phyloP scores from a whole-genome alignment of 164 flowering plant species.

The Liriodendron chinense region DNA sequence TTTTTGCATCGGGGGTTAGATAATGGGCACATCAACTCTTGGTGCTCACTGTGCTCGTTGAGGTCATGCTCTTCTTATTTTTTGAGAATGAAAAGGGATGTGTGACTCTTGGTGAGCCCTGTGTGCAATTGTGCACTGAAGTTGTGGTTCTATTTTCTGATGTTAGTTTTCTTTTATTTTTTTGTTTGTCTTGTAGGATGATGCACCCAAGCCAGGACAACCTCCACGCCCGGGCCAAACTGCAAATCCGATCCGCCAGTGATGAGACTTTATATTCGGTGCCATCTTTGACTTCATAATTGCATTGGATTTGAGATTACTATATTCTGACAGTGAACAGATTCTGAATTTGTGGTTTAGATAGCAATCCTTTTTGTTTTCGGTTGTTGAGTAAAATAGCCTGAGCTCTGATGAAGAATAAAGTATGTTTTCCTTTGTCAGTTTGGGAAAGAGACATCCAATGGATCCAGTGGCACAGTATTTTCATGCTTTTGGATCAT shows the following conservation, averaged over 20 bases:
- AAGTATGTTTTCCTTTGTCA: background rate
- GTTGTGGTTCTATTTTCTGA: background rate
- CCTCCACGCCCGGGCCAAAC: conserved; percentile 13
- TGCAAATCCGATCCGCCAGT: conserved; percentile 11
- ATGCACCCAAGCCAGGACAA: conserved; percentile 12
- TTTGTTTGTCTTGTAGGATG: conserved; percentile 5
- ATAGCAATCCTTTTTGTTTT: background rate
- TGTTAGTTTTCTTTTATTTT: background rate
- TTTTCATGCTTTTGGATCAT: no score
- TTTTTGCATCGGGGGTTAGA: no score
- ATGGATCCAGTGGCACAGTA: no score
- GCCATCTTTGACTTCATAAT: background rate
- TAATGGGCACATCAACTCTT: no score
- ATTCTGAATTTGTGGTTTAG: background rate
- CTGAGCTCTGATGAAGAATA: background rate
- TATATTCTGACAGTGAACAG: background rate
- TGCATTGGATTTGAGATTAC: background rate
- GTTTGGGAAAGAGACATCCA: background rate
- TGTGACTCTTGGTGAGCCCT: no score
- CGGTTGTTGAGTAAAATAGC: background rate
- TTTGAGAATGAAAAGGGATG: no score
- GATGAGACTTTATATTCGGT: background rate
- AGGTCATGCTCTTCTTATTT: no score
- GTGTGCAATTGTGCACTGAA: background rate
- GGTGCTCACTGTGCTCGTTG: no score